Evolutionary conservation across 306 rosid species (phyloP), one percentile per base, ranked within the genome.

Genomic region (Acacia acuminata): DNA sequence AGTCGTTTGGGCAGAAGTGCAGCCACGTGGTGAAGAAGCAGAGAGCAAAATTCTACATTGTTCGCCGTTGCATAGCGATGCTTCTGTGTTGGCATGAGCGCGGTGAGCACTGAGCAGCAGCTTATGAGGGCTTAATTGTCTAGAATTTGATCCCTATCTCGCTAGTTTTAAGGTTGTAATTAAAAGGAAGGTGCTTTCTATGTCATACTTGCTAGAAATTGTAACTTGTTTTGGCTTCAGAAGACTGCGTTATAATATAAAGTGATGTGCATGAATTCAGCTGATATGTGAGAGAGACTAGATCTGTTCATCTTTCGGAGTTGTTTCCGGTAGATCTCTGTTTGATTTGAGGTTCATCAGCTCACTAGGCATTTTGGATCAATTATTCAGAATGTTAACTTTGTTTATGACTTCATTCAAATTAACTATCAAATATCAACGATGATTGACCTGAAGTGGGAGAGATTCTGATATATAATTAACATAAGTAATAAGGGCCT

Each of bases 1-100:
- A 84, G 85, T 86, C 94, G 2, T 92, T 92, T 79, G 91, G 91
- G n/a, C 79, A 89, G 71, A 92, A 91, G 84, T 89, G 94, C 74
- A 85, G 87, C 66, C 94, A 86, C 48, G 24, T 90, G 64, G 80
- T 89, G 90, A 88, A 89, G 92, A 86, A 89, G 83, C 92, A 89
- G 88, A 42, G 92, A n/a, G 89, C 92, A 4, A 89, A 86, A 44
- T 87, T 87, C 90, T 89, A 89, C 86, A 89, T 89, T 65, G 81
- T 89, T 77, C 84, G 92, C 19, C 92, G 92, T 25, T 89, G 92
- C 82, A 78, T 89, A 53, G 90, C 90, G 24, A 82, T 89, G 90
- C 92, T 89, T 44, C 84, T 89, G 56, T 89, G 92, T 65, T 87
- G 84, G 88, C 92, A 84, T 36, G 92, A 89, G 45, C 88, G 90